These are phyloP conservation scores for Strobilomyces confusus DNA, from an alignment of 768 basidiomycete genomes.

Conservation along the genomic window DNA sequence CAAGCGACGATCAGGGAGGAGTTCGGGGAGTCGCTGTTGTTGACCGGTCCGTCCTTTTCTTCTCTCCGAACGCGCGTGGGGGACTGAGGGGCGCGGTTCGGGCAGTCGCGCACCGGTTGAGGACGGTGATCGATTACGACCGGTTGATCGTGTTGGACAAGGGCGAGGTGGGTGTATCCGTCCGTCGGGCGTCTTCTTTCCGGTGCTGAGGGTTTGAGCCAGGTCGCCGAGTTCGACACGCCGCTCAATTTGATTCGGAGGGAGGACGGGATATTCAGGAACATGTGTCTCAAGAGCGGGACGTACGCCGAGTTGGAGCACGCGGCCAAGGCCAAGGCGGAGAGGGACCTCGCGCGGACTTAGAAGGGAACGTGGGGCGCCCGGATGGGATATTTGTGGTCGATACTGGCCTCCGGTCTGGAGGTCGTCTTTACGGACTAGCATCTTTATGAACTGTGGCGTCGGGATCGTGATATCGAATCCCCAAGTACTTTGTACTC, in stretches of 20 bases:
- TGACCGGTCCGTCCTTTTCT: conserved; percentile 54
- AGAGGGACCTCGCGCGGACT: conserved; percentile 8
- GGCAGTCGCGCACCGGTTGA: conserved; percentile 63
- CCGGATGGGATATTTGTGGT: background rate
- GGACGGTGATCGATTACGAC: conserved; percentile 80
- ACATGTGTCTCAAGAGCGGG: conserved; percentile 70
- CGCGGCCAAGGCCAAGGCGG: conserved; percentile 44
- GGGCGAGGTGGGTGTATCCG: conserved; percentile 24
- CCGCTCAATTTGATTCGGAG: conserved; percentile 63
- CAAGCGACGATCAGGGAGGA: conserved; percentile 85
- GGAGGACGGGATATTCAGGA: conserved; percentile 60
- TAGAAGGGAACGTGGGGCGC: background rate
- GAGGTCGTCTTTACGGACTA: no score
- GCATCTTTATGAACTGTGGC: no score
- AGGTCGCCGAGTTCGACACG: conserved; percentile 66
- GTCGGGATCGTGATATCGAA: no score
- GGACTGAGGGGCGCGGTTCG: conserved; percentile 2
- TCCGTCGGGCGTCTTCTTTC: background rate
- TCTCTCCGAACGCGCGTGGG: no score
- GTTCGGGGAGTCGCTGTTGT: conserved; percentile 67
- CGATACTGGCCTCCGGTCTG: background rate
- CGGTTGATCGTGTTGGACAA: conserved; percentile 72
- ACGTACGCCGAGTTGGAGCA: conserved; percentile 58
- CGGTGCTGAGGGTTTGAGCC: background rate
- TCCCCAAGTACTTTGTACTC: no score